phyloP scores from a whole-genome alignment of 2,329 filamentous ascomycete genomes.

The Dendryphion nanum region DNA sequence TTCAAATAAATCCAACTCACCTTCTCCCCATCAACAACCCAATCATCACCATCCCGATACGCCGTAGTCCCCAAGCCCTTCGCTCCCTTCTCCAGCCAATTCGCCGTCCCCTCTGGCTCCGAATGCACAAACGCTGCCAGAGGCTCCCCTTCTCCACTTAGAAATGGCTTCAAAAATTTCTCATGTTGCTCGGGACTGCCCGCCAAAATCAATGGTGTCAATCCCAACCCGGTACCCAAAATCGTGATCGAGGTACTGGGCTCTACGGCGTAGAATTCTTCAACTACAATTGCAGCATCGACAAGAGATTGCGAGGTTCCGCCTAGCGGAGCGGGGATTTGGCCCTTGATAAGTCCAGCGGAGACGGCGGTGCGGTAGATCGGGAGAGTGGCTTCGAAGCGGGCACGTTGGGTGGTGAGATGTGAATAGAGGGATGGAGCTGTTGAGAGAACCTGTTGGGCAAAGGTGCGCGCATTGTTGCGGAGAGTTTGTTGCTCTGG shows the following conservation, averaged over 20 bases:
- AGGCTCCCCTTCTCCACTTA: constrained; percentile 45
- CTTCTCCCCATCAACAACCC: constrained; percentile 56
- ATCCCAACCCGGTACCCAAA: constrained; percentile 52
- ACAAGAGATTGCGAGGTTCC: constrained; percentile 47
- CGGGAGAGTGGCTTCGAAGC: constrained; percentile 50
- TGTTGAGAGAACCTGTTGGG: constrained; percentile 9
- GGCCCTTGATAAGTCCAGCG: constrained; percentile 49
- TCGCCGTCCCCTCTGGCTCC: constrained; percentile 54
- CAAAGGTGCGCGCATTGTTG: constrained; percentile 11
- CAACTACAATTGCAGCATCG: constrained; percentile 52
- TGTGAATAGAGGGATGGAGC: constrained; percentile 16
- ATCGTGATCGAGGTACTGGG: constrained; percentile 51
- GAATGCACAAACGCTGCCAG: constrained; percentile 54
- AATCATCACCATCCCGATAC: constrained; percentile 48
- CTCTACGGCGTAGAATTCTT: constrained; percentile 55
- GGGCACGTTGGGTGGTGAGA: constrained; percentile 26
- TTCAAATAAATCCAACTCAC: constrained; percentile 17
- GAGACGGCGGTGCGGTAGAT: constrained; percentile 47
- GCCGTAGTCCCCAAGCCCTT: constrained; percentile 52
- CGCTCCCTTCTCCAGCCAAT: constrained; percentile 52
- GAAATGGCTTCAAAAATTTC: constrained; percentile 50
- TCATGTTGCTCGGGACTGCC: constrained; percentile 42
- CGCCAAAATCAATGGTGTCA: constrained; percentile 51
- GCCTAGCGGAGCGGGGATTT: constrained; percentile 48
- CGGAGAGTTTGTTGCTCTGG: constrained; percentile 14